Conservation (phyloP, 2,329 filamentous ascomycete species). For the Trichoderma koningii region DNA sequence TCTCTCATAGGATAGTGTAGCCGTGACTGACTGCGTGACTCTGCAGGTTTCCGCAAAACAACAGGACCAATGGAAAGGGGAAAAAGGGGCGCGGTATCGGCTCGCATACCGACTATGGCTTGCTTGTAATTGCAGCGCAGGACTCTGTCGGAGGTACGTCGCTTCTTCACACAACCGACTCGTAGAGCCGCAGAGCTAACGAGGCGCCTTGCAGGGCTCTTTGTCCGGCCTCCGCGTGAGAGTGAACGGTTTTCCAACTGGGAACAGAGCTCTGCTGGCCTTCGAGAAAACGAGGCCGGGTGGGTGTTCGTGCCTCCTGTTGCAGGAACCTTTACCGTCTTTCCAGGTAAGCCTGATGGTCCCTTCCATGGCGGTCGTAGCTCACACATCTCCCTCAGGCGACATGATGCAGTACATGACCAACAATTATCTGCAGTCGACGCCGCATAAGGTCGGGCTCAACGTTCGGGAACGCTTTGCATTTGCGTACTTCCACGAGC, state of each 20-base stretch:
- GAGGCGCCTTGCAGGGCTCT: constrained; percentile 40
- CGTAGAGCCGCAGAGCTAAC: not conserved
- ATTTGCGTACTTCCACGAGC: constrained; percentile 56
- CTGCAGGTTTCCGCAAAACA: constrained; percentile 38
- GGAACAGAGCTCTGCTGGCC: constrained; percentile 47
- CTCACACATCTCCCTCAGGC: constrained; percentile 34
- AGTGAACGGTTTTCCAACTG: constrained; percentile 49
- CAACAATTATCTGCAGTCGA: constrained; percentile 48
- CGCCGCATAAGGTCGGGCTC: constrained; percentile 54
- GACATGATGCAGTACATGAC: constrained; percentile 57
- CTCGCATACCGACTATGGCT: constrained; percentile 54
- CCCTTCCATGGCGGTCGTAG: too few species aligned
- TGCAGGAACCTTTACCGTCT: constrained; percentile 50
- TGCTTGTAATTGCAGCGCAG: constrained; percentile 54
- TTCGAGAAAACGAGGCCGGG: constrained; percentile 47
- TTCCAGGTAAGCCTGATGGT: constrained; percentile 43
- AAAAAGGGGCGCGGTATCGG: constrained; percentile 53
- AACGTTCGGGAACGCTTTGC: constrained; percentile 51
- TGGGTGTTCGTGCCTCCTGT: constrained; percentile 53
- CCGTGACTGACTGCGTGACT: not conserved
- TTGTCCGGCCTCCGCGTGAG: constrained; percentile 47
- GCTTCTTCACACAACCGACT: too few species aligned
- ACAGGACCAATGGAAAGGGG: constrained; percentile 50
- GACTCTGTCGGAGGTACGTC: constrained; percentile 50
- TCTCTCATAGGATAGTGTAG: not conserved